These are phyloP conservation scores for Saccharomyces mikatae DNA, from an alignment of 805 yeast species.

Conservation along the genomic window DNA sequence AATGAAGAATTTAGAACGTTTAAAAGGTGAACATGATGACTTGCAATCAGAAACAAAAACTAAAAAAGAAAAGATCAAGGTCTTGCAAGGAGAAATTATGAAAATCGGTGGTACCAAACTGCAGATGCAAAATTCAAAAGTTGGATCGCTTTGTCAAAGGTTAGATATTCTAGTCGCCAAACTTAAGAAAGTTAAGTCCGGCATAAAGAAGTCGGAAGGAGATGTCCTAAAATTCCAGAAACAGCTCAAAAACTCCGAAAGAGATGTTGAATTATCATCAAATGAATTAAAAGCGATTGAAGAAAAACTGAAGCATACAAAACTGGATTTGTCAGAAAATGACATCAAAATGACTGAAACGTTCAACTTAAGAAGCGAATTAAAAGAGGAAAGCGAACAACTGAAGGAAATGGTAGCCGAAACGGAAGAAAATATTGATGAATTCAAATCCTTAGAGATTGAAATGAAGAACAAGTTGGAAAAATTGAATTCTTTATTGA, in stretches of 20 bases:
- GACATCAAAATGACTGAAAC: conserved; percentile 32
- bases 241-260: conserved; percentile 37
- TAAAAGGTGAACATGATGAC: conserved; percentile 35
- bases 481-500: conserved; percentile 38
- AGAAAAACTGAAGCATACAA: conserved; percentile 28
- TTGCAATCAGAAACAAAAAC: conserved; percentile 46
- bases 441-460: conserved; percentile 55
- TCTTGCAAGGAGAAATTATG: conserved; percentile 69
- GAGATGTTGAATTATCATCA: conserved; percentile 40
- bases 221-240: conserved; percentile 51
- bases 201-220: conserved; percentile 53
- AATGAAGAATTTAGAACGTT: conserved; percentile 20
- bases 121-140: conserved; percentile 71
- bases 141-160: conserved; percentile 62
- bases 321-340: conserved; percentile 28
- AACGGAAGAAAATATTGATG: conserved; percentile 41
- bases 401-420: conserved; percentile 35
- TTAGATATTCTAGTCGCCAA: conserved; percentile 53
- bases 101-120: conserved; percentile 85
- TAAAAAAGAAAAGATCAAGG: conserved; percentile 47
- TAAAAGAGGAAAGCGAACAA: conserved; percentile 34
- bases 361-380: conserved; percentile 35
- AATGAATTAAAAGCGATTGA: conserved; percentile 27
- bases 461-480: conserved; percentile 60
- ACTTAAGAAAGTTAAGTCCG: conserved; percentile 47